Percentiles rank a stretch among this genome's conserved stretches.
phyloP scores from a whole-genome alignment of 148 eudicot species.

The Camellia lanceoleosa region DNA sequence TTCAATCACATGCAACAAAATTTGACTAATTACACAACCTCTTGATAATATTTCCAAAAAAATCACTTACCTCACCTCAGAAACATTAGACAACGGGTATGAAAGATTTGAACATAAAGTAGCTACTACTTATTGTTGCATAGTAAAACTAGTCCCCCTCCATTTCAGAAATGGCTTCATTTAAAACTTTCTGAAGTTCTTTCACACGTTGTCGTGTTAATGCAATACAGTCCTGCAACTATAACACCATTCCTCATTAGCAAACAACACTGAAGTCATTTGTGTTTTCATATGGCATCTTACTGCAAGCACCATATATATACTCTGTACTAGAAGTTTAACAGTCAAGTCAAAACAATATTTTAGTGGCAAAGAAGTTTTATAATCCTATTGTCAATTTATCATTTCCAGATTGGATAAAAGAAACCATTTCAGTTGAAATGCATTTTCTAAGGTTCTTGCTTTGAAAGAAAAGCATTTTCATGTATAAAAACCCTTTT shows the following conservation, averaged over 20 bases:
- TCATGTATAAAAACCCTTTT: not conserved
- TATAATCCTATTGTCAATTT: not conserved
- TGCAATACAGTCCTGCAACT: slow-evolving; percentile 71
- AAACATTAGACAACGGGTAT: not conserved
- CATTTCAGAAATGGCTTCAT: slow-evolving; percentile 72
- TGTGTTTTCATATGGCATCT: not conserved
- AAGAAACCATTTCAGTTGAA: not conserved
- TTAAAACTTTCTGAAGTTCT: slow-evolving; percentile 60
- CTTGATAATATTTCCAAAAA: not conserved
- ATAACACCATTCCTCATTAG: slow-evolving; percentile 4
- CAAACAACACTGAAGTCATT: not conserved
- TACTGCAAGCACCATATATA: too few relatives aligned
- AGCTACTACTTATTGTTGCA: not conserved
- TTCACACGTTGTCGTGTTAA: slow-evolving; percentile 65
- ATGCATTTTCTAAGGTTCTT: not conserved
- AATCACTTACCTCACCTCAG: not conserved
- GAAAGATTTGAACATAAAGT: too few relatives aligned
- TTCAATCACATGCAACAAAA: not conserved
- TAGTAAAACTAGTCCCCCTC: slow-evolving; percentile 53
- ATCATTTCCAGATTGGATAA: not conserved
- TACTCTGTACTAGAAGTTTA: too few relatives aligned
- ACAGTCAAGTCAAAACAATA: not conserved
- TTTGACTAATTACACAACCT: not conserved
- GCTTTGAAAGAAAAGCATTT: not conserved
- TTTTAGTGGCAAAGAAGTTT: not conserved